Conservation (phyloP, 2,329 filamentous ascomycete species). For the Exophiala bonariae region DNA sequence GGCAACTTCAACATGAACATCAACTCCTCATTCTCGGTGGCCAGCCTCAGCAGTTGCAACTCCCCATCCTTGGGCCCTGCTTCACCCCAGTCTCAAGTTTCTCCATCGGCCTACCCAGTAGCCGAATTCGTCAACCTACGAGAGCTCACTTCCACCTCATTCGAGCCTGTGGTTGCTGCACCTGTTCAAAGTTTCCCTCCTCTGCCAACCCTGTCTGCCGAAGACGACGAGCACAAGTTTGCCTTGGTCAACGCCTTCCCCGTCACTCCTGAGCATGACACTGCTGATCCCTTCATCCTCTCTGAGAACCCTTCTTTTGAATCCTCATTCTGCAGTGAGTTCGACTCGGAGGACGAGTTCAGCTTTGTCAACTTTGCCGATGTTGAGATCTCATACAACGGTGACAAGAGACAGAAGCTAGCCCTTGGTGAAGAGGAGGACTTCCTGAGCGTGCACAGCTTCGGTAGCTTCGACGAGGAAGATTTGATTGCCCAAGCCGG, state of each 20-base stretch:
- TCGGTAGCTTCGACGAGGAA: constrained; percentile 73
- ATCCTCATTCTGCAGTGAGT: constrained; percentile 70
- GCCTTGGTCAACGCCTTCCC: constrained; percentile 47
- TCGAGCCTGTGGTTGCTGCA: constrained; percentile 39
- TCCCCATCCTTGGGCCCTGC: constrained; percentile 25
- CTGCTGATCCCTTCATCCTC: constrained; percentile 27
- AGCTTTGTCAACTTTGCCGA: constrained; percentile 71
- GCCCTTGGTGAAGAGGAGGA: constrained; percentile 67
- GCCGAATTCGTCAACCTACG: constrained; percentile 89
- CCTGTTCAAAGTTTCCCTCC: constrained; percentile 57
- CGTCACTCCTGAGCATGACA: constrained; percentile 41
- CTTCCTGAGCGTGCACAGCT: constrained; percentile 73
- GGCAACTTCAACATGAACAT: not conserved
- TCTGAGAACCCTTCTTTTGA: constrained; percentile 66
- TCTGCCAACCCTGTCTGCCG: constrained; percentile 61
- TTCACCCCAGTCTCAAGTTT: constrained; percentile 29
- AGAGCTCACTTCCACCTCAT: constrained; percentile 72
- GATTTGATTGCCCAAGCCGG: constrained; percentile 61
- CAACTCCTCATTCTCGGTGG: not conserved
- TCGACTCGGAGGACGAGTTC: constrained; percentile 90
- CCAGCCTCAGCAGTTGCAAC: constrained; percentile 21
- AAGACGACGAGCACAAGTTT: constrained; percentile 62
- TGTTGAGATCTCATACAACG: constrained; percentile 59
- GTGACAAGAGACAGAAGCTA: constrained; percentile 71
- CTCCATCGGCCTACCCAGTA: constrained; percentile 62